A percentile compares a stretch with the other conserved stretches of the same genome.
These are phyloP conservation scores for Pyricularia sp. DNA, from an alignment of 2,329 filamentous ascomycete genomes.

Conservation along the genomic window DNA sequence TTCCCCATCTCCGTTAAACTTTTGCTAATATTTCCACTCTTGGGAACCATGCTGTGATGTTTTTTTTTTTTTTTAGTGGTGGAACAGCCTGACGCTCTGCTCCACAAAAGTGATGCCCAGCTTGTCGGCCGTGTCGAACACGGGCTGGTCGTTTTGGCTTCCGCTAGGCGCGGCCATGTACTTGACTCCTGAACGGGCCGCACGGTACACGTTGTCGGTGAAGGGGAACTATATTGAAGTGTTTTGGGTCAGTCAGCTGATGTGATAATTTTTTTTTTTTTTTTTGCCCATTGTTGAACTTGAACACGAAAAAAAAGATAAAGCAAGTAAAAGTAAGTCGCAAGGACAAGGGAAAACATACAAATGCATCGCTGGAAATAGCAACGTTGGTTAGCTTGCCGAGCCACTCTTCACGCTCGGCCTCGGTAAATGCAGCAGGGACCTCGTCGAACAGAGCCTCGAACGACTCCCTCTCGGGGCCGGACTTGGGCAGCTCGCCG, in stretches of 20 bases:
- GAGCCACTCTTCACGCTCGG: constrained; percentile 81
- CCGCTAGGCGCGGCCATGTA: constrained; percentile 91
- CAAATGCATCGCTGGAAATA: constrained; percentile 89
- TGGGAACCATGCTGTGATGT: background rate
- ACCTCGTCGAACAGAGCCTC: constrained; percentile 85
- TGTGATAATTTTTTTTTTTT: background rate
- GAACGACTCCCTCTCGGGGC: constrained; percentile 74
- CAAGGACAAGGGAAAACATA: constrained; percentile 33
- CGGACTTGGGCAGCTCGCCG: constrained; percentile 71
- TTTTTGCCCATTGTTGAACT: background rate
- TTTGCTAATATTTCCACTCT: background rate
- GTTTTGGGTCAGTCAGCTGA: constrained; percentile 2
- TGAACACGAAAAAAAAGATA: background rate
- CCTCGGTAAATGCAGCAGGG: constrained; percentile 64
- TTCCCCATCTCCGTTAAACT: background rate
- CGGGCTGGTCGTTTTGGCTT: constrained; percentile 70
- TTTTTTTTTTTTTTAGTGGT: constrained; percentile 53
- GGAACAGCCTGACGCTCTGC: constrained; percentile 88
- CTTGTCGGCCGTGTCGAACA: constrained; percentile 84
- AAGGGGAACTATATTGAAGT: constrained; percentile 68
- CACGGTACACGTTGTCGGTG: constrained; percentile 93
- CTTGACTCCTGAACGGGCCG: constrained; percentile 77
- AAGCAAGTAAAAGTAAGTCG: constrained; percentile 12
- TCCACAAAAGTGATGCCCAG: constrained; percentile 89
- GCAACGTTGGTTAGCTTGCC: constrained; percentile 69